Conservation (phyloP, 768 basidiomycete genomes). For the Russula emetica region DNA sequence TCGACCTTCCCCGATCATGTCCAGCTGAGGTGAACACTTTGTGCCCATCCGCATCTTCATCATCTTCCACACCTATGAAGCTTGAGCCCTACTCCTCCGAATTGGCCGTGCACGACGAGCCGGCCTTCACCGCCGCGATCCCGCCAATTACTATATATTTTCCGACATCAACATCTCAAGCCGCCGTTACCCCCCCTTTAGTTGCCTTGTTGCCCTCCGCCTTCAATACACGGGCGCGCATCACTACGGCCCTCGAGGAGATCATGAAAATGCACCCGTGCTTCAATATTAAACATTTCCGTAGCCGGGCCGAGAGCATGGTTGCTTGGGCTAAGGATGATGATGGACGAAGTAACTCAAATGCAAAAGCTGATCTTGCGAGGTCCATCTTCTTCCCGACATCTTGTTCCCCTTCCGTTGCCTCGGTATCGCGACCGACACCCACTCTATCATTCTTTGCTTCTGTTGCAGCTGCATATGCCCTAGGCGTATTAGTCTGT, state of each 20-base stretch:
- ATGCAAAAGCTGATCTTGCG: conserved; percentile 25
- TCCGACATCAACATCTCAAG: conserved; percentile 27
- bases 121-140: conserved; percentile 27
- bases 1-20: conserved; percentile 34
- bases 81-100: conserved; percentile 23
- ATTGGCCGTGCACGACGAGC: conserved; percentile 26
- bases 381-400: conserved; percentile 25
- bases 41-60: conserved; percentile 18
- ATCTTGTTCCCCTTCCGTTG: background rate
- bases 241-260: conserved; percentile 40
- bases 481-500: conserved; percentile 24
- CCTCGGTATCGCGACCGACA: background rate
- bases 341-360: conserved; percentile 28
- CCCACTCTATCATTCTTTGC: conserved; percentile 29
- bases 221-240: conserved; percentile 37
- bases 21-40: conserved; percentile 26
- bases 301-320: conserved; percentile 43
- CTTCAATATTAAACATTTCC: conserved; percentile 48
- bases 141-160: conserved; percentile 20
- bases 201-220: conserved; percentile 42
- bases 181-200: conserved; percentile 40
- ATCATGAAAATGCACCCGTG: conserved; percentile 47
- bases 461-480: conserved; percentile 26
- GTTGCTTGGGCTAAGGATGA: conserved; percentile 40
- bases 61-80: conserved; percentile 24